Conservation (phyloP, 768 basidiomycete genomes). For the Lactarius akahatsu region DNA sequence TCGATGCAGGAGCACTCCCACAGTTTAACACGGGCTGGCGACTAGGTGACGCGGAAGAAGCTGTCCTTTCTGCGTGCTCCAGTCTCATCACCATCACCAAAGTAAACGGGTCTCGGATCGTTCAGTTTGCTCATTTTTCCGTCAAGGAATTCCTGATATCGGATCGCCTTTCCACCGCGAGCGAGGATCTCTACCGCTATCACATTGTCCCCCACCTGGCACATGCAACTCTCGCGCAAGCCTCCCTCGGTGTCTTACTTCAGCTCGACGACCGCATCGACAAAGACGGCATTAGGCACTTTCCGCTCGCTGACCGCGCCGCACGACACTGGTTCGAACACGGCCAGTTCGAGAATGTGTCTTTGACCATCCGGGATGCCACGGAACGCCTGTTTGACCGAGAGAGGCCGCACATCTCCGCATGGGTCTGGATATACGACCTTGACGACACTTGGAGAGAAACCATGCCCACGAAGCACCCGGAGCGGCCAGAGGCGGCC, state of each 20-base stretch:
- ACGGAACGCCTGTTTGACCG: constrained; percentile 5
- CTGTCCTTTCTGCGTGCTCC: not conserved
- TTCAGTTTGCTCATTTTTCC: constrained; percentile 17
- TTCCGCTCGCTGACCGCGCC: constrained; percentile 1
- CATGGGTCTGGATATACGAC: constrained; percentile 12
- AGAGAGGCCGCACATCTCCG: not conserved
- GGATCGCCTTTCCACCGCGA: not conserved
- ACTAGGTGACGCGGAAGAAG: not conserved
- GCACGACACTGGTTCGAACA: constrained; percentile 3
- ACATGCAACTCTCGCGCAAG: not conserved
- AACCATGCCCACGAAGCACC: not conserved
- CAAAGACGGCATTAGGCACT: not conserved
- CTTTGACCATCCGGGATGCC: not conserved
- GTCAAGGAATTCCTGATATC: constrained; percentile 18
- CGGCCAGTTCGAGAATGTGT: not conserved
- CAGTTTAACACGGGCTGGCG: constrained; percentile 2
- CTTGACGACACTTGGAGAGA: not conserved
- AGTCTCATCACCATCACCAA: constrained; percentile 2
- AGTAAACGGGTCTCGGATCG: not conserved
- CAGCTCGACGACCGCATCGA: not conserved
- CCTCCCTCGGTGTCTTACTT: not conserved
- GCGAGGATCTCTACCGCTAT: not conserved
- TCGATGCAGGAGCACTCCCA: not conserved
- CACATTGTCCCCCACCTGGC: not conserved
- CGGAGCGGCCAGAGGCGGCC: not conserved